Evolutionary conservation across 2,329 filamentous ascomycete species (phyloP).

Genomic region (Pseudocercospora ulei): DNA sequence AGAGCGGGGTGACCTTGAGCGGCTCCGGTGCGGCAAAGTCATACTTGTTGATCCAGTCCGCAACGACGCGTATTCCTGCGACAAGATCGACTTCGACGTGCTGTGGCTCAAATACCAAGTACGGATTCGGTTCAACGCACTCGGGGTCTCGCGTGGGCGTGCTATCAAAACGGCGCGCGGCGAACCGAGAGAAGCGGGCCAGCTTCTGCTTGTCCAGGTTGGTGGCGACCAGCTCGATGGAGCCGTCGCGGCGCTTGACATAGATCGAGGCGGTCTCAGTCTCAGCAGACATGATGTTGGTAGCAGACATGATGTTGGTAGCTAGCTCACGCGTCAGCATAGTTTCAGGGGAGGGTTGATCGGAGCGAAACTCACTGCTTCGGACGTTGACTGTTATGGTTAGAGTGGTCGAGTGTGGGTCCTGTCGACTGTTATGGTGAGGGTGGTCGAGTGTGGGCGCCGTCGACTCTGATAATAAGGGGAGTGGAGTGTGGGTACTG

Average conservation of each 20-base stretch:
- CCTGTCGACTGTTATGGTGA: no score
- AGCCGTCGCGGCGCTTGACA: constrained; percentile 2
- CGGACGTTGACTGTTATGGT: no score
- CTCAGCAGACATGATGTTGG: no score
- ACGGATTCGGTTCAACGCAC: background rate
- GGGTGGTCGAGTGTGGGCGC: no score
- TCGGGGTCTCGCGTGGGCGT: background rate
- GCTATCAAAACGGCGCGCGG: constrained; percentile 1
- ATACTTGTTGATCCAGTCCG: constrained; percentile 2
- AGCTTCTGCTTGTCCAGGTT: constrained; percentile 4
- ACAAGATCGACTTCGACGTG: constrained; percentile 4
- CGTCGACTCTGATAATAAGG: no score
- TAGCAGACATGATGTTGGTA: no score
- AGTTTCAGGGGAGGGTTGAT: no score
- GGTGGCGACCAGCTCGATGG: background rate
- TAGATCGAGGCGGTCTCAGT: constrained; percentile 3
- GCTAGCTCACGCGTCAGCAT: no score
- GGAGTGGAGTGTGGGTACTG: no score
- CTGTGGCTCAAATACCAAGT: background rate
- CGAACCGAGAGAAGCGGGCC: background rate
- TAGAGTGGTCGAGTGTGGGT: no score
- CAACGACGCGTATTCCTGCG: background rate
- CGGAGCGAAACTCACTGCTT: no score
- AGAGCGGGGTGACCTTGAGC: background rate
- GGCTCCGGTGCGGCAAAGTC: background rate